A percentile compares a stretch with the other conserved stretches of the same genome.
phyloP scores from a whole-genome alignment of 2,329 filamentous ascomycete genomes.

The Drechslera avenae region DNA sequence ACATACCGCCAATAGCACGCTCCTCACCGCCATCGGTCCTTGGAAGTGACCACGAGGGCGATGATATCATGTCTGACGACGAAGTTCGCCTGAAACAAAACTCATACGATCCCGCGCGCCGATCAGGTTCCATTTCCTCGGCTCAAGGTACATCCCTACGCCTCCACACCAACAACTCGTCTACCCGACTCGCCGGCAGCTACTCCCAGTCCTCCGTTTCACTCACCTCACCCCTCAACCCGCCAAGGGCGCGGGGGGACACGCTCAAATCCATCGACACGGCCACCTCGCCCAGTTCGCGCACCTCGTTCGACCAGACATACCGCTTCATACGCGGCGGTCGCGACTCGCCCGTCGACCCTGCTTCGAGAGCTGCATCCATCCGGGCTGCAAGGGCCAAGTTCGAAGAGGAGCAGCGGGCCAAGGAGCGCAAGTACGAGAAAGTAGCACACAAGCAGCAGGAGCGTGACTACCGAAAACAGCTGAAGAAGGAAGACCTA shows the following conservation, averaged over 20 bases:
- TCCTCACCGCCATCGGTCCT: conserved; percentile 57
- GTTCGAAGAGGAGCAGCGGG: conserved; percentile 64
- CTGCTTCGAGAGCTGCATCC: conserved; percentile 59
- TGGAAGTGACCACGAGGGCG: conserved; percentile 52
- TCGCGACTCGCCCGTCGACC: conserved; percentile 55
- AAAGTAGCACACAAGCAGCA: conserved; percentile 56
- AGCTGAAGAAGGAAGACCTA: conserved; percentile 51
- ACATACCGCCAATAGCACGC: conserved; percentile 58
- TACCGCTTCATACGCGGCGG: conserved; percentile 58
- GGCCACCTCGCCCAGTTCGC: conserved; percentile 56
- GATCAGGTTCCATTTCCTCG: conserved; percentile 54
- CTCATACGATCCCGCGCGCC: conserved; percentile 47
- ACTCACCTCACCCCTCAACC: conserved; percentile 50
- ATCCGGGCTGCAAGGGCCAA: conserved; percentile 62
- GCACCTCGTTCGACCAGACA: conserved; percentile 62
- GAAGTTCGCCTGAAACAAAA: conserved; percentile 49
- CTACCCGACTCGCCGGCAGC: conserved; percentile 55
- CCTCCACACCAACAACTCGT: conserved; percentile 47
- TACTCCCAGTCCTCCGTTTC: conserved; percentile 60
- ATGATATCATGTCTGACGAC: conserved; percentile 55
- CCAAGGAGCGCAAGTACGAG: conserved; percentile 60
- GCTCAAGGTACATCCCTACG: conserved; percentile 47
- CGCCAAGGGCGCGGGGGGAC: conserved; percentile 55
- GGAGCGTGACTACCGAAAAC: conserved; percentile 52
- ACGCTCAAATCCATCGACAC: conserved; percentile 58